phyloP scores from a whole-genome alignment of 345 rosid genomes.

The Rhizophora apiculata region DNA sequence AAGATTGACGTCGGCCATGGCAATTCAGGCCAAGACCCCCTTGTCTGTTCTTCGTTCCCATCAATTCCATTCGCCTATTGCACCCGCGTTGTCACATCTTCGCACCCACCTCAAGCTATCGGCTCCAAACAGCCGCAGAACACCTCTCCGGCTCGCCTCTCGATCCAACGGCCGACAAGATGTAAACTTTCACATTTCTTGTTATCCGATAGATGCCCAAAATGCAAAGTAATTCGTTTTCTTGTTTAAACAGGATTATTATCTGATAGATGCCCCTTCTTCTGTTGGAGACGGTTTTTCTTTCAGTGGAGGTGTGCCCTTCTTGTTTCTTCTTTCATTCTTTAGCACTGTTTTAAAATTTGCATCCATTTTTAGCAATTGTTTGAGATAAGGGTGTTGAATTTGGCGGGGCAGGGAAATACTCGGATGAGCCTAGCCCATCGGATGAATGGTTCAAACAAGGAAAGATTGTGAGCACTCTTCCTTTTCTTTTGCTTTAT shows the following conservation, averaged over 20 bases:
- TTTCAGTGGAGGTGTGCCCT: slow-evolving; percentile 78
- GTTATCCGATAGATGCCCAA: background rate
- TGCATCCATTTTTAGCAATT: background rate
- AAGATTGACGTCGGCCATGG: slow-evolving; percentile 24
- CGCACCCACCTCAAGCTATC: slow-evolving; percentile 4
- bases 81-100: slow-evolving; percentile 15
- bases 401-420: slow-evolving; percentile 52
- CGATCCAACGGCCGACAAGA: slow-evolving; percentile 42
- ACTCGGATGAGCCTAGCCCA: slow-evolving; percentile 70
- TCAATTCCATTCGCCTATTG: slow-evolving; percentile 15
- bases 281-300: slow-evolving; percentile 94
- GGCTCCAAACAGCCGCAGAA: slow-evolving; percentile 25
- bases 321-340: background rate
- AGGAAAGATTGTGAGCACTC: slow-evolving; percentile 60
- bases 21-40: slow-evolving; percentile 31
- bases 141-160: slow-evolving; percentile 35
- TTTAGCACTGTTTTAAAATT: background rate
- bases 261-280: slow-evolving; percentile 80
- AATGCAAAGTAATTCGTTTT: background rate
- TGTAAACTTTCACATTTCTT: slow-evolving; percentile 25
- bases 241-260: slow-evolving; percentile 58
- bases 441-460: slow-evolving; percentile 86
- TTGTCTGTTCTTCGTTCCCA: slow-evolving; percentile 18
- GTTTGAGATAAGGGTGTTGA: background rate
- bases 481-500: background rate